Base-by-base conservation (phyloP, 306 rosid species). In the Medicago ruthenica region DNA sequence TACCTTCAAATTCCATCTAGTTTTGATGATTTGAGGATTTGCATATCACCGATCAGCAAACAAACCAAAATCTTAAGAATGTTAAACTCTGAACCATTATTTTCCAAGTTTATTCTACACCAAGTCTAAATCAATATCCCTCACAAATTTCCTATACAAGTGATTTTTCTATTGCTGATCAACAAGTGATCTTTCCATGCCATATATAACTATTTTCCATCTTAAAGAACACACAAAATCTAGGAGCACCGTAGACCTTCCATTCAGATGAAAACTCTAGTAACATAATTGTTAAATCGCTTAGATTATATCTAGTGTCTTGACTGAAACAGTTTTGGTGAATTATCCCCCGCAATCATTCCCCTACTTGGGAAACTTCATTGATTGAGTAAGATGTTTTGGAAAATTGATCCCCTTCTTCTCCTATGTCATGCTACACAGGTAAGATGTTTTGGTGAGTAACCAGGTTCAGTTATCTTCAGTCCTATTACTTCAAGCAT, bases 401-500 rank as follows among this genome's bases (percentile, higher is more conserved):
- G 65, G 17, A 24, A 59, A 60, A 60, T 13, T 8, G 11, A 59
- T 14, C 66, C 66, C 18, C 5, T 58, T 22, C 40, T 60, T 27
- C 87, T 77, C 76, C 88, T 20, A 73, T 76, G 61, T 86, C 87
- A 76, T 80, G 87, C 79, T 86, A 47, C 22, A 81, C 79, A 12
- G 76, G 75, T n/a, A 78, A 80, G 37, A 79, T 65, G 53, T 86
- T 87, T 80, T 18, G 84, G 83, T 10, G 78, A 64, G 81, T 82
- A 80, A 80, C 89, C 88, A 31, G 90, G 85, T 75, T 88, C 86
- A 18, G 83, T 79, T 62, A 88, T 77, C 61, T 77, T 74, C 51
- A 66, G 63, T 59, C 80, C 83, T 37, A 92, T 83, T 18, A 64
- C 80, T 73, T 88, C 90, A 76, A 90, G 83, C 90, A 92, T 85